Conservation (phyloP, 352 stramenopile species). For the Thalassiosira pacifica region DNA sequence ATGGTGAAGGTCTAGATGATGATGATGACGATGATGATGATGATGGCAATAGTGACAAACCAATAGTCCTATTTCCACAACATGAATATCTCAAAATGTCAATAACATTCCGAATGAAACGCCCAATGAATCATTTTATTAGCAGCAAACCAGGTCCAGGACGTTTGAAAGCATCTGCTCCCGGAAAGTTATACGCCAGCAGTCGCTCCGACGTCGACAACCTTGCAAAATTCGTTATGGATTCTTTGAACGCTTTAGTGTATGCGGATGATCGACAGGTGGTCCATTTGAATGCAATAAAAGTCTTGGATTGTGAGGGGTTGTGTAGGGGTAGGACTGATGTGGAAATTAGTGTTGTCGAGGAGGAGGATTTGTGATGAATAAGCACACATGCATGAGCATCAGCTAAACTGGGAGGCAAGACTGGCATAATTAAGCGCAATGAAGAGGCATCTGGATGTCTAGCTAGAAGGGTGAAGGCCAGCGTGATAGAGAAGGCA, state of each 20-base stretch:
- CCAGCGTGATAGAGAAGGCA: too few relatives aligned
- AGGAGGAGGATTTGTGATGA: conserved; percentile 47
- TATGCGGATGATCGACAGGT: conserved; percentile 85
- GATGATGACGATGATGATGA: not conserved
- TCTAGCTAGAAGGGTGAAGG: too few relatives aligned
- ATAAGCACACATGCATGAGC: too few relatives aligned
- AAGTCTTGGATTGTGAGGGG: conserved; percentile 76
- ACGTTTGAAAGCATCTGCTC: conserved; percentile 69
- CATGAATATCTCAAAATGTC: conserved; percentile 65
- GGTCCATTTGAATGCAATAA: conserved; percentile 72
- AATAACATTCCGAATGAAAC: conserved; percentile 76
- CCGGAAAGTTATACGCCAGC: conserved; percentile 27
- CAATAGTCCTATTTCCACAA: conserved; percentile 61
- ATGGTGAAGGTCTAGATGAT: conserved; percentile 23
- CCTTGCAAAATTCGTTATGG: conserved; percentile 85
- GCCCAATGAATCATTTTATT: conserved; percentile 78
- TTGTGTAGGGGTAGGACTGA: conserved; percentile 74
- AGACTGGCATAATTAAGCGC: too few relatives aligned
- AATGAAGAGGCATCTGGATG: too few relatives aligned
- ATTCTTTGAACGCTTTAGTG: conserved; percentile 81
- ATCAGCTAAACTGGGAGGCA: too few relatives aligned
- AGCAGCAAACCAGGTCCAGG: conserved; percentile 71
- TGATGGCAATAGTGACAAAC: not conserved
- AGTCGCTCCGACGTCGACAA: conserved; percentile 85
- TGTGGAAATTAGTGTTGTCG: conserved; percentile 57